These are phyloP conservation scores for Dalbergia cochinchinensis DNA, from an alignment of 306 rosid species.

Conservation along the genomic window DNA sequence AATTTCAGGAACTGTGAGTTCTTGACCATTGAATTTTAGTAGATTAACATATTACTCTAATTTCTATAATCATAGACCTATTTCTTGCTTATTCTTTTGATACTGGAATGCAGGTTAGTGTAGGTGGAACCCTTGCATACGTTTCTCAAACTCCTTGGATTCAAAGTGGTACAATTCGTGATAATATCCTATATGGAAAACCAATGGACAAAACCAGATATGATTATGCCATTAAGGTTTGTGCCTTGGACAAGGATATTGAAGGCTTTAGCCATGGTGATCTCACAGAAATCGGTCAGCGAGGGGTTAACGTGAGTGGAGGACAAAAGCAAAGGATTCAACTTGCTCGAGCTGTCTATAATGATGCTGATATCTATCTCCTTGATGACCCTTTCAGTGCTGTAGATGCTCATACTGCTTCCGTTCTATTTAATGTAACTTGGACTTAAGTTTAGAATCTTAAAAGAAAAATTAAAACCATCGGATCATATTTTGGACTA, in stretches of 20 bases:
- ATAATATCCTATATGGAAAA: constrained; percentile 66
- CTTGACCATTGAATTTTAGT: background rate
- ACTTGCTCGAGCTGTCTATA: constrained; percentile 69
- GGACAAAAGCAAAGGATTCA: constrained; percentile 79
- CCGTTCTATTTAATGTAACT: constrained; percentile 62
- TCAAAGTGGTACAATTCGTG: constrained; percentile 74
- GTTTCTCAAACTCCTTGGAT: constrained; percentile 77
- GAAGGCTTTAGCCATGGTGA: constrained; percentile 63
- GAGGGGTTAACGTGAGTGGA: constrained; percentile 80
- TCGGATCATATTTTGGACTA: background rate
- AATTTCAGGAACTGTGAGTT: constrained; percentile 60
- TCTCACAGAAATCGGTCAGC: constrained; percentile 74
- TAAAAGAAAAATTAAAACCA: background rate
- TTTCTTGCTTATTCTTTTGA: background rate
- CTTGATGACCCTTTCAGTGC: constrained; percentile 76
- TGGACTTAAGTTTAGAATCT: background rate
- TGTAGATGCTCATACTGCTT: constrained; percentile 69
- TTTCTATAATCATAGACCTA: background rate
- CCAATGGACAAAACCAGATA: constrained; percentile 58
- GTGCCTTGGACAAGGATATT: constrained; percentile 70
- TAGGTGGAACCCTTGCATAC: constrained; percentile 59
- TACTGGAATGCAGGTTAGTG: constrained; percentile 57
- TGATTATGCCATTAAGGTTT: constrained; percentile 56
- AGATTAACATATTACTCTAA: background rate
- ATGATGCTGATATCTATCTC: constrained; percentile 67